These are phyloP conservation scores for Aspergillus niger DNA, from an alignment of 2,329 filamentous ascomycete genomes.

Conservation along the genomic window DNA sequence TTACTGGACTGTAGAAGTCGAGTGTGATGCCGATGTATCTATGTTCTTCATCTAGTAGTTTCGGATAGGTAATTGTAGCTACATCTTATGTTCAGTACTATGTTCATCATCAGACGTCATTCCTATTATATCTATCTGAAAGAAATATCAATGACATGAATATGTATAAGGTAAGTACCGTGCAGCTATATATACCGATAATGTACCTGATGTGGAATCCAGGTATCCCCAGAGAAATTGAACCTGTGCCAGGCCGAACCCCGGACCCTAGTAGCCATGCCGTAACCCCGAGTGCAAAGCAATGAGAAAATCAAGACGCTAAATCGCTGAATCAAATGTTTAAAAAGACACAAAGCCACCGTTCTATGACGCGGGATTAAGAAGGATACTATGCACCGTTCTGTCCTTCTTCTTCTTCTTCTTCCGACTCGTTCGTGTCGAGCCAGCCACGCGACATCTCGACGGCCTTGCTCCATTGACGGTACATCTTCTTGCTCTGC, in stretches of 20 bases:
- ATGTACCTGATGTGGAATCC: not conserved
- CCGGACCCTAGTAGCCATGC: conserved; percentile 1
- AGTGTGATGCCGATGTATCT: not conserved
- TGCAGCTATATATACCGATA: not conserved
- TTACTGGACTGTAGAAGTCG: too few relatives aligned
- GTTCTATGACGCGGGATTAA: not conserved
- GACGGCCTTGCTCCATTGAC: conserved; percentile 74
- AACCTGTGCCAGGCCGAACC: not conserved
- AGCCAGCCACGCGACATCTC: conserved; percentile 76
- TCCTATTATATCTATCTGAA: conserved; percentile 9
- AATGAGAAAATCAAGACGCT: conserved; percentile 10
- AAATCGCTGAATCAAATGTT: conserved; percentile 15
- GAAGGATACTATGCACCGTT: not conserved
- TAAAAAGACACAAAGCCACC: not conserved
- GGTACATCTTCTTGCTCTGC: conserved; percentile 65
- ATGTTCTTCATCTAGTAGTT: not conserved
- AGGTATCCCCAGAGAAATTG: not conserved
- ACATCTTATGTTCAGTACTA: not conserved
- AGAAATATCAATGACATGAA: conserved; percentile 8
- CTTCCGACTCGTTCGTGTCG: conserved; percentile 30
- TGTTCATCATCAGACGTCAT: conserved; percentile 8
- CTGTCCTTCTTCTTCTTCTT: conserved; percentile 19
- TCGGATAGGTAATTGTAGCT: not conserved
- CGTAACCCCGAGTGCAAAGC: not conserved
- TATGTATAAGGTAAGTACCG: conserved; percentile 7